Percentiles rank a stretch among this genome's conserved stretches.
Conservation (phyloP, 2,329 filamentous ascomycete genomes). For the Erysiphe pulchra region DNA sequence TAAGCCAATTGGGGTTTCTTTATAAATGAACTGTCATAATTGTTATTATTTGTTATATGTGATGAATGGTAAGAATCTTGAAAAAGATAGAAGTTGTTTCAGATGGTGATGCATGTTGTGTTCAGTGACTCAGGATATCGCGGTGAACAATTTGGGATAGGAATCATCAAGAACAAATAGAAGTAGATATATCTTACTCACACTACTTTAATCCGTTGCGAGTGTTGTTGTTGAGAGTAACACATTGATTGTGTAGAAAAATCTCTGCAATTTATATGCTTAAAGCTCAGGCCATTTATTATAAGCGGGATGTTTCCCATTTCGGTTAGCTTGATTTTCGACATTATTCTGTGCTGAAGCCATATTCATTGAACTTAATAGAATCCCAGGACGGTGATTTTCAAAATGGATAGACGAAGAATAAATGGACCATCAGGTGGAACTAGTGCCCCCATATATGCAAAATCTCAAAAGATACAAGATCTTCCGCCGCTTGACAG, state of each 20-base stretch:
- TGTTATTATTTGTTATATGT: no score
- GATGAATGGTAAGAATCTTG: no score
- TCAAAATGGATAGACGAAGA: constrained; percentile 45
- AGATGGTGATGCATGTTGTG: constrained; percentile 56
- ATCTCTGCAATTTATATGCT: no score
- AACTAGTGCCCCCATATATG: constrained; percentile 51
- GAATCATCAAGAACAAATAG: constrained; percentile 12
- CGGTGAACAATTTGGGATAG: constrained; percentile 12
- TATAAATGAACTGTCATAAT: no score
- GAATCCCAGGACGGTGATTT: neutral
- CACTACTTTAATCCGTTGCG: no score
- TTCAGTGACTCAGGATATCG: constrained; percentile 15
- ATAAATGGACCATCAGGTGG: constrained; percentile 67
- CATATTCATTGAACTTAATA: no score
- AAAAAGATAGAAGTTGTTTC: constrained; percentile 18
- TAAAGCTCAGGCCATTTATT: neutral
- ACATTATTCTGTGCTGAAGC: no score
- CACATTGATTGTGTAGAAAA: no score
- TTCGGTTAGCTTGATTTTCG: neutral
- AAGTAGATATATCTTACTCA: no score
- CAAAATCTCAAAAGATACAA: constrained; percentile 21
- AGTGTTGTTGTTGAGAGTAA: no score
- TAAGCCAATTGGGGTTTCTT: no score
- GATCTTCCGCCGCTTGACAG: constrained; percentile 18
- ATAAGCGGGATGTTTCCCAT: neutral